A percentile compares a stretch with the other conserved stretches of the same genome.
Conservation (phyloP, 306 rosid species). For the Ziziphus jujuba region DNA sequence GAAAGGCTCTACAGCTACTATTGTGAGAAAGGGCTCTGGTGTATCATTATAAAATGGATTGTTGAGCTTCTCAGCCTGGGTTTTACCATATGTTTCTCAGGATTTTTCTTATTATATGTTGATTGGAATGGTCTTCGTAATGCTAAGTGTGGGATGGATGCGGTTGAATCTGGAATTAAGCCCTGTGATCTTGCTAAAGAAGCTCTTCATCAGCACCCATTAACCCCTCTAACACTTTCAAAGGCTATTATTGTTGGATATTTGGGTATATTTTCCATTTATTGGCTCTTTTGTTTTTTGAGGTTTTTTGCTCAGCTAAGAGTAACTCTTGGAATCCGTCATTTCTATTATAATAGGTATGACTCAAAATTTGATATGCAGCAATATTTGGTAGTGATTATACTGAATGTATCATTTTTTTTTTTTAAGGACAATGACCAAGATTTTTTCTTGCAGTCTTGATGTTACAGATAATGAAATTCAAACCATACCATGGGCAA, state of each 20-base stretch:
- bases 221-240: slow-evolving; percentile 69
- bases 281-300: slow-evolving; percentile 87
- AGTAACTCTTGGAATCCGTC: slow-evolving; percentile 68
- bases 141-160: slow-evolving; percentile 97
- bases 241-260: slow-evolving; percentile 83
- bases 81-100: slow-evolving; percentile 84
- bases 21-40: slow-evolving; percentile 94
- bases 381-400: background rate
- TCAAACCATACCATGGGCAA: slow-evolving; percentile 96
- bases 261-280: slow-evolving; percentile 80
- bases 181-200: slow-evolving; percentile 93
- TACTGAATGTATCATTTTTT: background rate
- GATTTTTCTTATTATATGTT: slow-evolving; percentile 74
- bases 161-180: slow-evolving; percentile 83
- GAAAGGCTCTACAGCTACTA: slow-evolving; percentile 88
- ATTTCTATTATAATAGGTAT: slow-evolving; percentile 76
- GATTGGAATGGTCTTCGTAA: slow-evolving; percentile 96
- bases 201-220: slow-evolving; percentile 80
- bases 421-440: slow-evolving; percentile 12
- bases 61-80: slow-evolving; percentile 88
- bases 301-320: slow-evolving; percentile 86
- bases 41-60: slow-evolving; percentile 83
- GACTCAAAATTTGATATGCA: slow-evolving; percentile 8
- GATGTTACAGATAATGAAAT: slow-evolving; percentile 78
- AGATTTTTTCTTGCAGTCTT: slow-evolving; percentile 59